Evolutionary conservation across 495 filamentous ascomycete species (phyloP).

Genomic region (Bathelium albidoporum): DNA sequence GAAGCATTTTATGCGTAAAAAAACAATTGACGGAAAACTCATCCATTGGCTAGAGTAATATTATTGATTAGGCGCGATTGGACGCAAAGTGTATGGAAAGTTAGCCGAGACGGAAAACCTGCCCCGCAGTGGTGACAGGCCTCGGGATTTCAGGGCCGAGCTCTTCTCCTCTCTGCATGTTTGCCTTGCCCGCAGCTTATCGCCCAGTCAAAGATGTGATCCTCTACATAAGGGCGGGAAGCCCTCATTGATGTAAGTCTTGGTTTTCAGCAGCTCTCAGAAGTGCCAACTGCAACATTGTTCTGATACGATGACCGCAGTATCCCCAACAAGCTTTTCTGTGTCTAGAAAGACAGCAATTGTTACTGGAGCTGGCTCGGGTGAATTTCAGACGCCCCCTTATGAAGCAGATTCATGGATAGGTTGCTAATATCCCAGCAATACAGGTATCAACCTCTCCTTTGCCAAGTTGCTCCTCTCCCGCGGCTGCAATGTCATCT

Average conservation of each 20-base stretch:
- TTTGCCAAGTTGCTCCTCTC: conserved; percentile 50
- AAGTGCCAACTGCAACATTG: not conserved
- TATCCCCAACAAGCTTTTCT: conserved; percentile 25
- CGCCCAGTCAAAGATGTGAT: not conserved
- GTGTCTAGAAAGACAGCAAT: conserved; percentile 56
- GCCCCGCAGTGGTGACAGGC: not conserved
- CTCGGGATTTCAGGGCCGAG: not conserved
- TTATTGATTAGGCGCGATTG: not conserved
- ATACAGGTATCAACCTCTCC: conserved; percentile 45
- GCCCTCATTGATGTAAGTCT: not conserved
- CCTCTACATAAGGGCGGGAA: not conserved
- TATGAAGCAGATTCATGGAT: conserved; percentile 24
- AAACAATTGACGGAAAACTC: too few species aligned
- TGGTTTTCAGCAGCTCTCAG: not conserved
- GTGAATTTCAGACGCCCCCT: conserved; percentile 30
- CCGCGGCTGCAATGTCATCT: conserved; percentile 52
- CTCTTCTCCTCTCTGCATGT: not conserved
- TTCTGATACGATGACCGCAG: conserved; percentile 13
- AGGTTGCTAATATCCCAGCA: not conserved
- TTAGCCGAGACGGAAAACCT: not conserved
- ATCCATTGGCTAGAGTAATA: too few species aligned
- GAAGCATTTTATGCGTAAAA: too few species aligned
- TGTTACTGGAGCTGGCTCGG: conserved; percentile 60
- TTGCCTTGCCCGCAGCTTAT: not conserved
- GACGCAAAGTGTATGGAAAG: not conserved